Conservation (phyloP, 768 basidiomycete species). For the Mycena floridula region DNA sequence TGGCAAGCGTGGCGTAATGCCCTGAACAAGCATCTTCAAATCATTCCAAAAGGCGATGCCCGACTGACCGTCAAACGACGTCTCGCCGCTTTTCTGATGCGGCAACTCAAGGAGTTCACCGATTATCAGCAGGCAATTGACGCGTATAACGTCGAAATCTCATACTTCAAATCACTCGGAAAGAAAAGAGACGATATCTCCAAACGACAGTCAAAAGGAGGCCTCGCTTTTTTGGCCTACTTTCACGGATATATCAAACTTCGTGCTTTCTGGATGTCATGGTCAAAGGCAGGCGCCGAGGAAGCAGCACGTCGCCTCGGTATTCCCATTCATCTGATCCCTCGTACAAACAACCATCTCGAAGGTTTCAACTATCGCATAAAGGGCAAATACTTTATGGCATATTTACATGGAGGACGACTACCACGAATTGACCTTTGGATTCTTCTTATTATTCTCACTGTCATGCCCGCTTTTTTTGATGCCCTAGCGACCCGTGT, state of each 20-base stretch:
- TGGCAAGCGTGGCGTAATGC: conserved; percentile 22
- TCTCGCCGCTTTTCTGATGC: background rate
- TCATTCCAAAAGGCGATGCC: conserved; percentile 18
- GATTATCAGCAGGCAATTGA: background rate
- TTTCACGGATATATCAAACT: conserved; percentile 1
- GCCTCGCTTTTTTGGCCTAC: background rate
- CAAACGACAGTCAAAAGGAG: background rate
- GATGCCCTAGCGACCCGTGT: background rate
- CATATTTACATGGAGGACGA: background rate
- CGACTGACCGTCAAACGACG: background rate
- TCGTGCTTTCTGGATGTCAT: conserved; percentile 18
- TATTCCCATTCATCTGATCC: conserved; percentile 13
- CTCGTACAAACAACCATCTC: conserved; percentile 27
- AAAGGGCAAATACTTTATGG: background rate
- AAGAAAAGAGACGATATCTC: background rate
- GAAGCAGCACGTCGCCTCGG: conserved; percentile 18
- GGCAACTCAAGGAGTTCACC: background rate
- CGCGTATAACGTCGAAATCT: background rate
- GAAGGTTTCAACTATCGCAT: conserved; percentile 24
- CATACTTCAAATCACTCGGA: background rate
- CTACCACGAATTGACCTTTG: background rate
- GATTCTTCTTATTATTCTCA: background rate
- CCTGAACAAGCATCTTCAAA: conserved; percentile 18
- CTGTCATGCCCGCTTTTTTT: background rate
- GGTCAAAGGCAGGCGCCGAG: conserved; percentile 21